phyloP scores from a whole-genome alignment of 2,329 filamentous ascomycete genomes.

The Alternaria incomplexa region DNA sequence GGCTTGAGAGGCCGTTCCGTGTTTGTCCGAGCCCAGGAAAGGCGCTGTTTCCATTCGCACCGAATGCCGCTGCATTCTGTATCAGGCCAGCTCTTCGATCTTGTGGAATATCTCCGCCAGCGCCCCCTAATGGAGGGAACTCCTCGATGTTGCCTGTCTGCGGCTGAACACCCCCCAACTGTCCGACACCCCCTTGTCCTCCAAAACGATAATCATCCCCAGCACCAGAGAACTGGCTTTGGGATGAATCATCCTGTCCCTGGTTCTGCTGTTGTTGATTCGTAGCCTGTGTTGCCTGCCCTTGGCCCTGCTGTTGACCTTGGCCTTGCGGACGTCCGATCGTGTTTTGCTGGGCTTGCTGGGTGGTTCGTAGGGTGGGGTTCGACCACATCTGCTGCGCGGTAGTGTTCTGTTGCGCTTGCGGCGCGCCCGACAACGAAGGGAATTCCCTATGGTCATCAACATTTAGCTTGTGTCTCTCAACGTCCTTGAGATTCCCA shows the following conservation, averaged over 20 bases:
- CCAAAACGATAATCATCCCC: conserved; percentile 65
- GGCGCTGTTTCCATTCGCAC: conserved; percentile 43
- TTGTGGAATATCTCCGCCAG: conserved; percentile 57
- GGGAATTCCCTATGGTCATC: conserved; percentile 63
- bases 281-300: conserved; percentile 44
- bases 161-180: conserved; percentile 58
- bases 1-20: conserved; percentile 51
- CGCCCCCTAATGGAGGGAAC: conserved; percentile 65
- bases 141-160: conserved; percentile 65
- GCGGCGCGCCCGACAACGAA: conserved; percentile 63
- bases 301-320: conserved; percentile 35
- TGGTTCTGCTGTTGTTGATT: conserved; percentile 53
- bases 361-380: conserved; percentile 60
- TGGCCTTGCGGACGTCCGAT: conserved; percentile 59
- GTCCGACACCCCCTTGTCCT: conserved; percentile 60
- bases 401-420: conserved; percentile 60
- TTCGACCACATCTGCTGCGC: conserved; percentile 64
- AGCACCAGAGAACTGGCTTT: conserved; percentile 58
- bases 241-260: conserved; percentile 50
- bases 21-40: conserved; percentile 53
- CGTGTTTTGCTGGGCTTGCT: conserved; percentile 60
- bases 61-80: conserved; percentile 56
- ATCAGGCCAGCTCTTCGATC: conserved; percentile 59
- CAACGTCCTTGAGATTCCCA: not conserved
- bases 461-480: conserved; percentile 30